These are phyloP conservation scores for Colletotrichum liaoningense DNA, from an alignment of 2,329 filamentous ascomycete species.

Conservation along the genomic window DNA sequence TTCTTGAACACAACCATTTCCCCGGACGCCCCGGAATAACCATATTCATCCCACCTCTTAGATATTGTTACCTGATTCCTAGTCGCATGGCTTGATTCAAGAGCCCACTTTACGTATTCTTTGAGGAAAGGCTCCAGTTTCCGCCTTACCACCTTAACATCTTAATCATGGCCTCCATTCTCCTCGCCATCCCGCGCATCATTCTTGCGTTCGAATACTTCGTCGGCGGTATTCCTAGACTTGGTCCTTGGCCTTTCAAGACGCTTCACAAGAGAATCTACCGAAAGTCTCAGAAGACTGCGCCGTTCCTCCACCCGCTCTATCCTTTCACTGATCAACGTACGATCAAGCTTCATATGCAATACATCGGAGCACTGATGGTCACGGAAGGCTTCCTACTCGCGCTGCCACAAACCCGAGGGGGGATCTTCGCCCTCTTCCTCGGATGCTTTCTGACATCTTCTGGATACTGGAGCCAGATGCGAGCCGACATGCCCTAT, in stretches of 20 bases:
- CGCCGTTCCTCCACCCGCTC: slow-evolving; percentile 7
- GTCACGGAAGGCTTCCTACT: neutral
- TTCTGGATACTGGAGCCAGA: slow-evolving; percentile 17
- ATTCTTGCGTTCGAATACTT: slow-evolving; percentile 17
- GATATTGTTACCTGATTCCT: neutral
- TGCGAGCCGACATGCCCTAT: neutral
- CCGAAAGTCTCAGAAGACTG: slow-evolving; percentile 22
- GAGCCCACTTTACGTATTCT: neutral
- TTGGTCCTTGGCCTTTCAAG: slow-evolving; percentile 19
- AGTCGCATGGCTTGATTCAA: neutral
- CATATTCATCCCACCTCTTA: neutral
- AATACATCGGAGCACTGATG: slow-evolving; percentile 3
- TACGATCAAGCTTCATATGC: slow-evolving; percentile 9
- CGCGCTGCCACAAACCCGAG: neutral
- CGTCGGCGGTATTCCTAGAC: slow-evolving; percentile 21
- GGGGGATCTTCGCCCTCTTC: neutral
- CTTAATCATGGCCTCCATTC: neutral
- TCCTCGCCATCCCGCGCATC: neutral
- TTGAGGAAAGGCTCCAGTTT: no score
- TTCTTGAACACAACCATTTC: no score
- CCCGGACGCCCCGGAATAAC: neutral
- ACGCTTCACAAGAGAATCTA: slow-evolving; percentile 22
- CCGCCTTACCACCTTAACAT: neutral
- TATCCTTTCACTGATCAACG: slow-evolving; percentile 14
- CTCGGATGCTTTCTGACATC: slow-evolving; percentile 14